phyloP scores from a whole-genome alignment of 2,329 filamentous ascomycete species.

The Zasmidium cellare region DNA sequence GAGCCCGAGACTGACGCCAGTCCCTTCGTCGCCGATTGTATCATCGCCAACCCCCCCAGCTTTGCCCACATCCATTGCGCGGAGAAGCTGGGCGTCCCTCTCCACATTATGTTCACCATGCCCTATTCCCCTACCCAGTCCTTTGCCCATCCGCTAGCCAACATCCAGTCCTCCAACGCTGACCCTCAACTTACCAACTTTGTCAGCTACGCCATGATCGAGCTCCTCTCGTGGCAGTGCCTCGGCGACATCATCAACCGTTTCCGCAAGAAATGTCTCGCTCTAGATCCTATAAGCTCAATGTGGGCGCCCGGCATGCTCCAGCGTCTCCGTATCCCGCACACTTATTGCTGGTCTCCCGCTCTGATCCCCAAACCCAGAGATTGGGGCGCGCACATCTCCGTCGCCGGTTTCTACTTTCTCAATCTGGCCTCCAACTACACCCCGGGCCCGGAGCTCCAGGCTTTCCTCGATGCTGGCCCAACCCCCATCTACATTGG shows the following conservation, averaged over 20 bases:
- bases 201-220: constrained; percentile 75
- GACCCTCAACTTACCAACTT: constrained; percentile 74
- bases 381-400: constrained; percentile 59
- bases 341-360: constrained; percentile 88
- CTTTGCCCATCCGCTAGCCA: constrained; percentile 81
- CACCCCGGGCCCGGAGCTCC: constrained; percentile 63
- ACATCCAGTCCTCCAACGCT: constrained; percentile 61
- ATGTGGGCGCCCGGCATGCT: constrained; percentile 79
- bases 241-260: constrained; percentile 83
- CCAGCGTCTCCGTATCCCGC: constrained; percentile 71
- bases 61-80: constrained; percentile 74
- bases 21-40: constrained; percentile 82
- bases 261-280: constrained; percentile 71
- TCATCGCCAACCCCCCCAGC: constrained; percentile 74
- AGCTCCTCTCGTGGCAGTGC: constrained; percentile 88
- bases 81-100: constrained; percentile 69
- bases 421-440: constrained; percentile 67
- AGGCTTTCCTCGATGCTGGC: constrained; percentile 63
- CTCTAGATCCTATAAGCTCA: constrained; percentile 71
- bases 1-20: too few relatives aligned
- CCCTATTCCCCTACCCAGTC: constrained; percentile 80
- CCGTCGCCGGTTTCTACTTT: constrained; percentile 74
- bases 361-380: constrained; percentile 71
- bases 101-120: constrained; percentile 93
- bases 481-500: constrained; percentile 76